phyloP scores from a whole-genome alignment of 2,329 filamentous ascomycete genomes.

The Colletotrichum sidae region DNA sequence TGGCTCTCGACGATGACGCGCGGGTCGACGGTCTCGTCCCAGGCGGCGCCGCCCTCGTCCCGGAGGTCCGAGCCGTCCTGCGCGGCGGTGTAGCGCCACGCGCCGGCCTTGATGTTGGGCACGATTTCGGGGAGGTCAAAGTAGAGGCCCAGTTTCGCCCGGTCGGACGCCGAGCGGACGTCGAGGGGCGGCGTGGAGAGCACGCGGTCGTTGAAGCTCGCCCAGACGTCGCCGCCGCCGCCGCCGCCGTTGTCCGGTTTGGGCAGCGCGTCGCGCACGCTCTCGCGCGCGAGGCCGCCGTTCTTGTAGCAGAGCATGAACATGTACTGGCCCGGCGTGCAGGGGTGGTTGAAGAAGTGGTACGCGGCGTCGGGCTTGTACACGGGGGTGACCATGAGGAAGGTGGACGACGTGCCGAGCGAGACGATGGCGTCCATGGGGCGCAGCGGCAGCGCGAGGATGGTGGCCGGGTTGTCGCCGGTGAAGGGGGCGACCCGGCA shows the following conservation, averaged over 20 bases:
- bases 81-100: slow-evolving; percentile 81
- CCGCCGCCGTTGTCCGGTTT: slow-evolving; percentile 46
- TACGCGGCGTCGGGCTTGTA: slow-evolving; percentile 92
- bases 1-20: slow-evolving; percentile 95
- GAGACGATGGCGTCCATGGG: slow-evolving; percentile 94
- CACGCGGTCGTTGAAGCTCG: slow-evolving; percentile 81
- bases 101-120: slow-evolving; percentile 86
- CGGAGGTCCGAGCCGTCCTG: slow-evolving; percentile 60
- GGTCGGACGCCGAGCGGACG: slow-evolving; percentile 62
- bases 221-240: slow-evolving; percentile 71
- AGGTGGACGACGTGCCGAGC: slow-evolving; percentile 94
- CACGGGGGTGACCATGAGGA: slow-evolving; percentile 94
- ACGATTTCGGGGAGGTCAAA: slow-evolving; percentile 97
- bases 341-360: slow-evolving; percentile 98
- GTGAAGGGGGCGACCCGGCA: slow-evolving; percentile 89
- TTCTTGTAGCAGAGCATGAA: slow-evolving; percentile 99
- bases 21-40: slow-evolving; percentile 76
- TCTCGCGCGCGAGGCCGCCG: slow-evolving; percentile 91
- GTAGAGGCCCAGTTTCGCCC: slow-evolving; percentile 91
- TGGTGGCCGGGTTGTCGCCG: slow-evolving; percentile 95
- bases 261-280: slow-evolving; percentile 85
- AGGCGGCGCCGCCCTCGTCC: slow-evolving; percentile 51
- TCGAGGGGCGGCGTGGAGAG: slow-evolving; percentile 77
- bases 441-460: slow-evolving; percentile 87
- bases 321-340: slow-evolving; percentile 92